Evolutionary conservation across 345 rosid species (phyloP).

Genomic region (Crucihimalaya himalaica): DNA sequence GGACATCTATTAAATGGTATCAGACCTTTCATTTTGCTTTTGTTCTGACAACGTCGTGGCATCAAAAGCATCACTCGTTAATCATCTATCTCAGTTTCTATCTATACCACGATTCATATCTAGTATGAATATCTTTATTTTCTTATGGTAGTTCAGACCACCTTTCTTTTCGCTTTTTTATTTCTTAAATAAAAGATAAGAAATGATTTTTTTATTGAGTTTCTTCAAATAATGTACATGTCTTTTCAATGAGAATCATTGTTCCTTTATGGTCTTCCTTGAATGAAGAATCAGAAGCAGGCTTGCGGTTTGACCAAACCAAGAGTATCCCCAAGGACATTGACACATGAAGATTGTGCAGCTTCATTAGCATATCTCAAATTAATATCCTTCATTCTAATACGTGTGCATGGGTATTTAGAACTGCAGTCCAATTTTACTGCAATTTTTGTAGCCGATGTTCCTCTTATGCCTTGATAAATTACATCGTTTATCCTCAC

Average conservation of each 20-base stretch:
- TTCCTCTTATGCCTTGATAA: slow-evolving; percentile 45
- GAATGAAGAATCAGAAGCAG: slow-evolving; percentile 29
- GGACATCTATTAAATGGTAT: no score
- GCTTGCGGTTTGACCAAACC: slow-evolving; percentile 20
- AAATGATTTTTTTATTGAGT: not conserved
- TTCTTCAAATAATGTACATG: not conserved
- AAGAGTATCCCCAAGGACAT: slow-evolving; percentile 37
- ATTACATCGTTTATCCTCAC: slow-evolving; percentile 41
- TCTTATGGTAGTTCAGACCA: no score
- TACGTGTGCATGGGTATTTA: slow-evolving; percentile 37
- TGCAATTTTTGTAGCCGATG: slow-evolving; percentile 43
- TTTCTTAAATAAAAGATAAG: no score
- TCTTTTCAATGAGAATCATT: not conserved
- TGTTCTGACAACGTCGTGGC: no score
- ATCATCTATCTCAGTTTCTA: no score
- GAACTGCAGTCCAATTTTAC: slow-evolving; percentile 48
- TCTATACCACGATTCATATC: no score
- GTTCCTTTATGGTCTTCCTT: not conserved
- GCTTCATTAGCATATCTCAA: slow-evolving; percentile 32
- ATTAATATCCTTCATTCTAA: slow-evolving; percentile 38
- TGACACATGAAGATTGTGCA: slow-evolving; percentile 43
- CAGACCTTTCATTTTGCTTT: no score
- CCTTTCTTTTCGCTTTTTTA: no score
- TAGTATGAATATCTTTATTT: no score
- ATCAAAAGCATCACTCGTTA: no score